Evolutionary conservation across 1,139 yeast genomes (phyloP).

Genomic region (Hemisphaericaspora subhashii): DNA sequence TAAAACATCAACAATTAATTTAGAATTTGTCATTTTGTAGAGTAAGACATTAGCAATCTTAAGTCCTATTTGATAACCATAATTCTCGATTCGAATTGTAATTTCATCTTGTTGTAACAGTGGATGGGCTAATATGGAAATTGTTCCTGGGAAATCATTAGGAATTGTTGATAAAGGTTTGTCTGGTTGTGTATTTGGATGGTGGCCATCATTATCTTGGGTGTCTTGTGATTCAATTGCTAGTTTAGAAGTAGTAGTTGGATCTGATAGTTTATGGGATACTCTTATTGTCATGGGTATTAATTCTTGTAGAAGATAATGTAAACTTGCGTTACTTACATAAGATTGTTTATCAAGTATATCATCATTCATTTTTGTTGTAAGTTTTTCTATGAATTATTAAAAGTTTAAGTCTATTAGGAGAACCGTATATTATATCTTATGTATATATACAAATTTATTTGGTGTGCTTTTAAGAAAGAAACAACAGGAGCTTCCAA

Average conservation of each 20-base stretch:
- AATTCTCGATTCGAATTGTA: slow-evolving; percentile 58
- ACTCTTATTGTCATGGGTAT: slow-evolving; percentile 70
- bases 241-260: slow-evolving; percentile 10
- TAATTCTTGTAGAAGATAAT: slow-evolving; percentile 68
- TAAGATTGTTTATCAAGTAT: slow-evolving; percentile 24
- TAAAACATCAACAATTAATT: slow-evolving; percentile 55
- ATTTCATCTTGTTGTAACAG: slow-evolving; percentile 51
- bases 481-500: too few species aligned
- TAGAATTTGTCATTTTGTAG: slow-evolving; percentile 46
- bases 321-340: slow-evolving; percentile 53
- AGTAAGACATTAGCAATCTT: slow-evolving; percentile 73
- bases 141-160: slow-evolving; percentile 44
- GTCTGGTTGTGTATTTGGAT: slow-evolving; percentile 19
- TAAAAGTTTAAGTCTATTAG: background rate
- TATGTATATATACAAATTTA: too few species aligned
- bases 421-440: background rate
- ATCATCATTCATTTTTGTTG: slow-evolving; percentile 16
- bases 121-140: slow-evolving; percentile 36
- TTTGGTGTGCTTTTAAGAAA: too few species aligned
- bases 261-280: slow-evolving; percentile 25
- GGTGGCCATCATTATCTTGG: background rate
- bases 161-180: slow-evolving; percentile 23
- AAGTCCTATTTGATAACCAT: slow-evolving; percentile 75
- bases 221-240: slow-evolving; percentile 9
- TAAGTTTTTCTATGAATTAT: background rate